Conservation (phyloP, 176 grass and related monocot genomes). For the Olyra latifolia region DNA sequence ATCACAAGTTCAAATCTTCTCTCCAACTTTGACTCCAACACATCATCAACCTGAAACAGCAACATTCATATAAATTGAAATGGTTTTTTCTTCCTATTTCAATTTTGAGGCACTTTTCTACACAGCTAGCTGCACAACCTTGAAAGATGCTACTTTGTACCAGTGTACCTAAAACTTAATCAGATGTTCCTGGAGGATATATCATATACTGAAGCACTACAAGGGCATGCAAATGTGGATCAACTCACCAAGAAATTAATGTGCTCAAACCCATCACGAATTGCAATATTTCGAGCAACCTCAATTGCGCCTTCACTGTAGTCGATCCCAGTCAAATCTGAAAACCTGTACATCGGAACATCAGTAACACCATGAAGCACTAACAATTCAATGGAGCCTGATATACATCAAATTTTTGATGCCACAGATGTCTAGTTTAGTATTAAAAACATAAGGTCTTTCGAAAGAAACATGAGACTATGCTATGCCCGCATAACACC, state of each 20-base stretch:
- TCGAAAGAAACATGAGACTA: background rate
- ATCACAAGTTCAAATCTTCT: constrained; percentile 88
- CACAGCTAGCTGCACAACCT: background rate
- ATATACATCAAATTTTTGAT: background rate
- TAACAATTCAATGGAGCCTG: background rate
- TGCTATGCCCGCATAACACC: background rate
- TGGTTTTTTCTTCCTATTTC: constrained; percentile 19
- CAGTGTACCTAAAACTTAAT: background rate
- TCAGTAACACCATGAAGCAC: constrained; percentile 20
- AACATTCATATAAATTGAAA: constrained; percentile 1
- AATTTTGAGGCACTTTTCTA: background rate
- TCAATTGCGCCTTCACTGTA: constrained; percentile 83
- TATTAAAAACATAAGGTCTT: background rate
- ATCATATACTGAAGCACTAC: background rate
- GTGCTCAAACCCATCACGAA: constrained; percentile 64
- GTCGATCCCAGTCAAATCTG: constrained; percentile 88
- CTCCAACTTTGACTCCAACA: constrained; percentile 87
- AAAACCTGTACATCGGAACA: constrained; percentile 58
- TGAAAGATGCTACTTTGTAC: background rate
- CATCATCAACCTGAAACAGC: constrained; percentile 82
- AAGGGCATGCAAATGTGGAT: background rate
- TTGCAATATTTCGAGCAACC: constrained; percentile 70
- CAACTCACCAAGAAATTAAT: constrained; percentile 84
- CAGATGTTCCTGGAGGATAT: background rate
- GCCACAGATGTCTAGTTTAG: background rate